phyloP scores from a whole-genome alignment of 1,284 basidiomycete species.

The Mixia osmundae region DNA sequence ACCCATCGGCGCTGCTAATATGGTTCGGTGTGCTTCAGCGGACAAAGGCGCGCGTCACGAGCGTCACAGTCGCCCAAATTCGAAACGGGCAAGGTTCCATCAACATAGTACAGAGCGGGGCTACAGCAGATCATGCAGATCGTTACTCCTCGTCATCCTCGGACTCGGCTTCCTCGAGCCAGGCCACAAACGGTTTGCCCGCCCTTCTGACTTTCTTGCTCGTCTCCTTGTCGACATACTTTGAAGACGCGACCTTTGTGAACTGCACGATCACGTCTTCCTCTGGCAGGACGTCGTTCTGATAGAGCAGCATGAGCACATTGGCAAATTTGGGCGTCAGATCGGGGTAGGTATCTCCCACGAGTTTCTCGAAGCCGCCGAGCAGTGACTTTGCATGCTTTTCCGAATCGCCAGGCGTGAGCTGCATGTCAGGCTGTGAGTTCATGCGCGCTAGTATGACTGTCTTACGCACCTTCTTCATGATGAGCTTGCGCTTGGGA shows the following conservation, averaged over 20 bases:
- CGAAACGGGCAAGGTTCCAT: too few relatives aligned
- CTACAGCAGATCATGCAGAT: too few relatives aligned
- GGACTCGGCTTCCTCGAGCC: conserved; percentile 19
- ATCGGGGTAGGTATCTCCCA: conserved; percentile 44
- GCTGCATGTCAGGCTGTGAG: neutral
- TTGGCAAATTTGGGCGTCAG: conserved; percentile 41
- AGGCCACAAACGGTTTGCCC: conserved; percentile 73
- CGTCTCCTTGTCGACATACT: conserved; percentile 87
- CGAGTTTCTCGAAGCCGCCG: conserved; percentile 64
- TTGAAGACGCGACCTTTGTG: conserved; percentile 3
- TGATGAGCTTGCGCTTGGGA: conserved; percentile 42
- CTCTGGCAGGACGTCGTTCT: conserved; percentile 78
- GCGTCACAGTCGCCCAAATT: too few relatives aligned
- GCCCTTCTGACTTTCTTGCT: conserved; percentile 91
- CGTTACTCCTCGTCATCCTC: conserved; percentile 17
- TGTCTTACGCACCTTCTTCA: conserved; percentile 41
- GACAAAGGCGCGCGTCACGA: too few relatives aligned
- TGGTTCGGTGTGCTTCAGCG: too few relatives aligned
- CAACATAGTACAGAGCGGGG: too few relatives aligned
- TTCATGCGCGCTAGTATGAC: neutral
- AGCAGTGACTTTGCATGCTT: conserved; percentile 88
- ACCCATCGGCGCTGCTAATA: too few relatives aligned
- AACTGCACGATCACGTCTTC: conserved; percentile 36
- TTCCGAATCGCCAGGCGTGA: conserved; percentile 31
- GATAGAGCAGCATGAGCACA: conserved; percentile 85